Base-by-base conservation (phyloP, 495 filamentous ascomycete genomes). In the Penicillium bialowiezense region DNA sequence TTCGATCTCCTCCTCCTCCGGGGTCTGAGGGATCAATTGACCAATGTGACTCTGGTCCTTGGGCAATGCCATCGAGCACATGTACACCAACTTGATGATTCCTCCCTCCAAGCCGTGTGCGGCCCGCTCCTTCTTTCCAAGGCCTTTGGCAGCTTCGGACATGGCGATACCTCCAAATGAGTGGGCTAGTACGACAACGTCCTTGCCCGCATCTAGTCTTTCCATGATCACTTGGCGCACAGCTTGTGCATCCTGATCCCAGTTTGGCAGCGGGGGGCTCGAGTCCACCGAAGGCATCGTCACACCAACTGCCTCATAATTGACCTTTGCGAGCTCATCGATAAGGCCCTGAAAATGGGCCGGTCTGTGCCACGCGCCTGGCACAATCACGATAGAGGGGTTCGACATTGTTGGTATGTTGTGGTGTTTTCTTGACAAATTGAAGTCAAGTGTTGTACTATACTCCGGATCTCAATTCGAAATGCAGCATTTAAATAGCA, bases 351-450 rank as follows among this genome's bases (percentile, higher is more conserved):
- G 54, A 53, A 70, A 74, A 40, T 70, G 69, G 17, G 62, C 39
- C 0, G 71, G 71, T 5, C 63, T 50, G 36, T 76, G 73, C 70
- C 73, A 76, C 7, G 70, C 52, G 9, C 73, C 71, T n/a, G 70
- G 69, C 21, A 73, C 54, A 19, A 74, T 59, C 14, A 74, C 60
- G 37, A 74, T 60, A 1, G 52, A 60, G 15, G 64, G 59, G 17
- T 54, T 56, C 12, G 58, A 13, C 60, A 67, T 67, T 3, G 18
- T 29, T 4, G 34, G 34, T 24, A n/a, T 28, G 1, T 6, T 15
- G 2, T n/a, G n/a, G n/a, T n/a, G n/a, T n/a, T n/a, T n/a, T n/a
- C n/a, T n/a, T n/a, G n/a, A n/a, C n/a, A n/a, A n/a, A n/a, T n/a
- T n/a, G n/a, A n/a, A n/a, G n/a, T n/a, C n/a, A n/a, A n/a, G n/a